These are phyloP conservation scores for Pseudonitzschia multistriata DNA, from an alignment of 108 stramenopile species.

Conservation along the genomic window DNA sequence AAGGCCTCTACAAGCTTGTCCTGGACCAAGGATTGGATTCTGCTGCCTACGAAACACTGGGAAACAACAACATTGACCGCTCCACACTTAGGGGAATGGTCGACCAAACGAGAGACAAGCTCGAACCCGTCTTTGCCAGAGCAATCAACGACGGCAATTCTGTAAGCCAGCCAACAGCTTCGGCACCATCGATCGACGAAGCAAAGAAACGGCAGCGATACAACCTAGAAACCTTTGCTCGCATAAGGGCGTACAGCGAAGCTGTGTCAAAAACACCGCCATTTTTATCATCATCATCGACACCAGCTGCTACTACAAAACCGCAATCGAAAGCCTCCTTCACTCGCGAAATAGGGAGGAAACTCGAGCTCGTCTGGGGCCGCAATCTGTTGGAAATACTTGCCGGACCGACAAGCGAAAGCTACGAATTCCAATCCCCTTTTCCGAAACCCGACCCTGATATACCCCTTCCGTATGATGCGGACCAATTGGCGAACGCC, in stretches of 20 bases:
- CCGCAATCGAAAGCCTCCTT: constrained; percentile 1
- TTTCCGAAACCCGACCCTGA: constrained; percentile 46
- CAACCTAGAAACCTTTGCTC: constrained; percentile 47
- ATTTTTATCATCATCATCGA: background rate
- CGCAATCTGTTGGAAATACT: constrained; percentile 29
- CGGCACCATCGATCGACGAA: background rate
- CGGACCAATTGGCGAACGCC: constrained; percentile 41
- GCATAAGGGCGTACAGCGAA: constrained; percentile 42
- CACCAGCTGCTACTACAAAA: background rate
- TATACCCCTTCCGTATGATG: constrained; percentile 54
- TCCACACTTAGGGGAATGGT: constrained; percentile 25
- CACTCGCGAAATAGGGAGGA: constrained; percentile 9
- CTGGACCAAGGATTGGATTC: background rate
- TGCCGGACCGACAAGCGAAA: constrained; percentile 30
- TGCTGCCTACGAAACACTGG: constrained; percentile 16
- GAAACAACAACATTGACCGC: constrained; percentile 4
- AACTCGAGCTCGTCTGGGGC: constrained; percentile 52
- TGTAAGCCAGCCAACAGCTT: constrained; percentile 18
- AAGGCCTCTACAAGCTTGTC: constrained; percentile 18
- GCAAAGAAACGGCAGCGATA: constrained; percentile 26
- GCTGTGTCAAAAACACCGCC: constrained; percentile 19
- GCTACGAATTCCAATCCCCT: constrained; percentile 43
- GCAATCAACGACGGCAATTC: constrained; percentile 5
- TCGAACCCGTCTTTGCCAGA: constrained; percentile 52
- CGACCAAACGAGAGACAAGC: constrained; percentile 35